A percentile compares a stretch with the other conserved stretches of the same genome.
phyloP scores from a whole-genome alignment of 202 grass and related monocot genomes.

The Bolboschoenoplectus hybrid region DNA sequence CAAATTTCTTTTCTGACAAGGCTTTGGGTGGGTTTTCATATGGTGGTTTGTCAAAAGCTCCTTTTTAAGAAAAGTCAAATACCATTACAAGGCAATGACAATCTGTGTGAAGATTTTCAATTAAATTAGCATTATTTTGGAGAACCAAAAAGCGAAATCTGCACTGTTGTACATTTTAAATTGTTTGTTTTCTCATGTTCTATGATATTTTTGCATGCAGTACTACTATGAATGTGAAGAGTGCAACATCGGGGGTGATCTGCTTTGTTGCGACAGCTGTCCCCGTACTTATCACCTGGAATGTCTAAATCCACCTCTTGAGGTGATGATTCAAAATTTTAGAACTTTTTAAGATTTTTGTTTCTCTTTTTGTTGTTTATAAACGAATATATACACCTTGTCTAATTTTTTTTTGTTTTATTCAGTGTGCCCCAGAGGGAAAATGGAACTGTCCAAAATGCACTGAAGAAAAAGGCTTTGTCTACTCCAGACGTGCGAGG shows the following conservation, averaged over 20 bases:
- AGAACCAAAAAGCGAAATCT: constrained; percentile 2
- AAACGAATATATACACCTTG: background rate
- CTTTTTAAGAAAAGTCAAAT: constrained; percentile 4
- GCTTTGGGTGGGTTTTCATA: constrained; percentile 2
- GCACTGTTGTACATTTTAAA: background rate
- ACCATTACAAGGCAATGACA: background rate
- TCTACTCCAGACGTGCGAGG: constrained; percentile 68
- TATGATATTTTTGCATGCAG: constrained; percentile 59
- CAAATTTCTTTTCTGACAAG: background rate
- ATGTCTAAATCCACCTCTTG: constrained; percentile 87
- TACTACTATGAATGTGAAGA: constrained; percentile 91
- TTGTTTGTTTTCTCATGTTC: background rate
- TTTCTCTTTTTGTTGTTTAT: background rate
- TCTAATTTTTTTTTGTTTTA: constrained; percentile 28
- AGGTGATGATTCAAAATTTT: constrained; percentile 53
- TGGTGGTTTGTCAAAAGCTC: background rate
- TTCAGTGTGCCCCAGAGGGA: constrained; percentile 66
- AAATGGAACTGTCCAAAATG: constrained; percentile 95
- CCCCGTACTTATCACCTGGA: constrained; percentile 92
- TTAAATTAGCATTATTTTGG: constrained; percentile 8
- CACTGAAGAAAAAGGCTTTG: constrained; percentile 46
- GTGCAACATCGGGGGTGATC: constrained; percentile 94
- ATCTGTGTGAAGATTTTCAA: background rate
- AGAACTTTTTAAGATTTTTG: background rate
- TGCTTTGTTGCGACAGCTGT: constrained; percentile 96